These are phyloP conservation scores for Yamadazyma kanchanaburiensis DNA, from an alignment of 1,139 yeast species.

Conservation along the genomic window DNA sequence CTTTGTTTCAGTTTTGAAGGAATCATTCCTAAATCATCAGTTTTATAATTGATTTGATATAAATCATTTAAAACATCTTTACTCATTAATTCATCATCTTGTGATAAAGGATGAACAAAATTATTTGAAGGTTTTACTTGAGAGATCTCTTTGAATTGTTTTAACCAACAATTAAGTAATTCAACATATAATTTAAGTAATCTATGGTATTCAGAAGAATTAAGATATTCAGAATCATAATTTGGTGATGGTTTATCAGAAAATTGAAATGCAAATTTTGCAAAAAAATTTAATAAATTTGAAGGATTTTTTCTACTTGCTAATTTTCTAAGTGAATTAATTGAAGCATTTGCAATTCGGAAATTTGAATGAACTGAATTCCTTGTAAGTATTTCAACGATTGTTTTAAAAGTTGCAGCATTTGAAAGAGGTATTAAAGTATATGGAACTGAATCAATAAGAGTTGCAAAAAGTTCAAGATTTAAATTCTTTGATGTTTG, in stretches of 20 bases:
- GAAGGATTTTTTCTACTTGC: conserved; percentile 73
- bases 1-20: conserved; percentile 33
- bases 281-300: conserved; percentile 66
- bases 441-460: conserved; percentile 70
- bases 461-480: conserved; percentile 63
- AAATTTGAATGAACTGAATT: conserved; percentile 69
- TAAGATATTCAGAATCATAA: conserved; percentile 53
- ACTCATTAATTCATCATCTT: conserved; percentile 38
- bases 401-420: conserved; percentile 53
- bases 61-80: conserved; percentile 42
- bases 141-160: conserved; percentile 43
- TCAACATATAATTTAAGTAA: conserved; percentile 73
- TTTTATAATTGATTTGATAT: conserved; percentile 41
- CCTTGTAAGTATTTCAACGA: conserved; percentile 72
- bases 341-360: conserved; percentile 60
- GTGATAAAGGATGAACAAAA: conserved; percentile 25
- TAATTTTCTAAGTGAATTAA: conserved; percentile 58
- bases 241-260: conserved; percentile 58
- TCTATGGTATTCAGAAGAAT: conserved; percentile 55
- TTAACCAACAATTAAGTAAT: conserved; percentile 76
- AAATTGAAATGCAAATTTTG: conserved; percentile 76
- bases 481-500: conserved; percentile 35
- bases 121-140: conserved; percentile 17
- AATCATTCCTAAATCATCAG: conserved; percentile 28
- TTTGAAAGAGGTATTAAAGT: conserved; percentile 45